Evolutionary conservation across 1,284 basidiomycete genomes (phyloP), one percentile per base, ranked within the genome.

Genomic region (Fereydounia khargensis): DNA sequence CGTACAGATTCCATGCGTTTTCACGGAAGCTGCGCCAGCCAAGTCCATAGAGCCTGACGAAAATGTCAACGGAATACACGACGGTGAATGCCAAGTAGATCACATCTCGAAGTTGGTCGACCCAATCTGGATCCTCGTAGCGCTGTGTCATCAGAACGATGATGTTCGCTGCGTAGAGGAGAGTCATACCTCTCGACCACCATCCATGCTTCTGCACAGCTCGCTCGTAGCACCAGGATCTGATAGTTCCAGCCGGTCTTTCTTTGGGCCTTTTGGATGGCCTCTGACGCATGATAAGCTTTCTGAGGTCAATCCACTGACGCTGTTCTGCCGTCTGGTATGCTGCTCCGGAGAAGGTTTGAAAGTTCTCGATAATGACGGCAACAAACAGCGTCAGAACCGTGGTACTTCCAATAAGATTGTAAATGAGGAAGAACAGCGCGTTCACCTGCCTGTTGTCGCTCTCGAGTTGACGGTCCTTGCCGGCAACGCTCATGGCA

Each of bases 311-410:
- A 46, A 92, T 87, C 94, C 94, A 98, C 75, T 92, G 90, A 46
- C 87, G 80, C 74, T 97, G 94, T n/a, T 89, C 82, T 42, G 86
- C 83, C 0, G 91, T 97, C 35, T 70, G 59, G 49, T 54, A 75
- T 88, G 79, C 47, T 88, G 84, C 4, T 87, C 91, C 25, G 83
- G 84, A 23, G 88, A 92, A 68, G 84, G 86, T 17, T 85, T 84
- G 57, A 78, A 96, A 96, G 77, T 95, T 95, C 42, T 87, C 87
- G 70, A 97, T 96, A 77, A 96, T 95, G 75, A 96, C 91, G 79
- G 88, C 66, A 18, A 79, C 74, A 86, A 71, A 61, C 48, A 66
- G 69, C 17, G 69, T 70, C 38, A 77, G 43, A 22, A 77, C 91
- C 38, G 96, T 86, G 21, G 92, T 86, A 3, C 85, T 92, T 28